Base-by-base conservation (phyloP, 139 green algal species). In the Chlorella sp. region DNA sequence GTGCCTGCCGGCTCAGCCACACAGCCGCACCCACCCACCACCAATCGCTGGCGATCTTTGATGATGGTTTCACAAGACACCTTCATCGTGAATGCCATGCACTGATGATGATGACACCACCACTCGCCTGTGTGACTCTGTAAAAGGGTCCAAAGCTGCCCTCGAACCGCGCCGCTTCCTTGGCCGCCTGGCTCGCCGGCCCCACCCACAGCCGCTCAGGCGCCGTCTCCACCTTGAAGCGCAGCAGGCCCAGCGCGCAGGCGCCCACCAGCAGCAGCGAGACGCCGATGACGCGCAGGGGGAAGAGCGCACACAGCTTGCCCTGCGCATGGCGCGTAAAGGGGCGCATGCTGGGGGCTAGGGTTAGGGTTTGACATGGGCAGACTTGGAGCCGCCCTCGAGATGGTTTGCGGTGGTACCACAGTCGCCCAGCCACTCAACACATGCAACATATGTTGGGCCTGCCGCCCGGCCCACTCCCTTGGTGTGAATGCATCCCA, bases 131-230 rank as follows among this genome's bases (percentile, higher is more conserved):
- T 49, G 89, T 86, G 31, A 80, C 70, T 20, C 93, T 79, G 70
- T 96, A 97, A 70, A 97, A 97, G 17, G 90, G 83, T 2, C 93
- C 93, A 77, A 97, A 96, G 5, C 93, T 82, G 10, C 74, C 75
- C 69, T 97, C 91, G 60, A 89, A 97, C 3, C 78, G 72, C 0
- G 81, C 71, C 51, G 66, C 73, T 5, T 93, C 88, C 27, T 50
- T 31, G 0, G 84, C 81, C 33, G 88, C 88, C 72, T 84, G 76
- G 62, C 87, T 93, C 70, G 50, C 65, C 0, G 88, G 77, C 1
- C 86, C 82, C 32, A 97, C 91, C 91, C 91, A 97, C 31, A 97
- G 81, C 68, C 74, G 33, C 77, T 71, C 29, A 17, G 49, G 62
- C 34, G 64, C 64, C 23, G 64, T 68, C 33, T 69, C 64, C 3